Percentiles rank a stretch among this genome's conserved stretches.
These are phyloP conservation scores for Emericellopsis atlantica DNA, from an alignment of 2,329 filamentous ascomycete genomes.

Conservation along the genomic window DNA sequence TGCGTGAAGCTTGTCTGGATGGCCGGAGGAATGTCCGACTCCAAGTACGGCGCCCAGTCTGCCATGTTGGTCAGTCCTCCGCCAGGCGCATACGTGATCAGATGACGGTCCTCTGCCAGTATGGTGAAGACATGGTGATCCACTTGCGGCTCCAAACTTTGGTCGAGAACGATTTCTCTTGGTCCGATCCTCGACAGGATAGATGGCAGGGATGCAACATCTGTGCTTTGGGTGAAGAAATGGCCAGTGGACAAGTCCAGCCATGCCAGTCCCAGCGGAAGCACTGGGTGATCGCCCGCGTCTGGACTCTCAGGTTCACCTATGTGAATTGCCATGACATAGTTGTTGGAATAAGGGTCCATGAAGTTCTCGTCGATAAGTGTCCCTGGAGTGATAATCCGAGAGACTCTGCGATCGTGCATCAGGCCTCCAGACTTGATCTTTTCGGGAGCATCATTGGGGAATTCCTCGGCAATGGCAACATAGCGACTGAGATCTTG, in stretches of 20 bases:
- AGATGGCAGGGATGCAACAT: conserved; percentile 60
- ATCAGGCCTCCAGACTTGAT: conserved; percentile 65
- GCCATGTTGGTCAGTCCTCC: conserved; percentile 33
- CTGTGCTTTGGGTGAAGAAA: conserved; percentile 74
- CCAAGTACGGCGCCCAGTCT: conserved; percentile 67
- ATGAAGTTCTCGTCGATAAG: conserved; percentile 97
- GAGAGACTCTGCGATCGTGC: conserved; percentile 74
- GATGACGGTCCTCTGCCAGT: conserved; percentile 62
- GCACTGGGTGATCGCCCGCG: conserved; percentile 3
- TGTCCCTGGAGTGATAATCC: conserved; percentile 88
- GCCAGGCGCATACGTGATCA: conserved; percentile 58
- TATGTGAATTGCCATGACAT: conserved; percentile 69
- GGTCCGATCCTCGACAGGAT: conserved; percentile 73
- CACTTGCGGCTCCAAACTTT: conserved; percentile 42
- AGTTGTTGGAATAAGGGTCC: conserved; percentile 88
- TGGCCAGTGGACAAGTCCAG: conserved; percentile 89
- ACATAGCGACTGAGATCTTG: conserved; percentile 86
- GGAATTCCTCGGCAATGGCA: conserved; percentile 87
- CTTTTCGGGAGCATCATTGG: conserved; percentile 57
- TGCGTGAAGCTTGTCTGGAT: conserved; percentile 44
- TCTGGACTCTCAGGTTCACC: conserved; percentile 2
- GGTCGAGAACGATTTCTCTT: conserved; percentile 70
- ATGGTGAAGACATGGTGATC: conserved; percentile 51
- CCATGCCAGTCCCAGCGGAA: conserved; percentile 73
- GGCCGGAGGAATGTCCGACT: conserved; percentile 50